Conservation (phyloP, 306 rosid species). For the Castanea mollissima region DNA sequence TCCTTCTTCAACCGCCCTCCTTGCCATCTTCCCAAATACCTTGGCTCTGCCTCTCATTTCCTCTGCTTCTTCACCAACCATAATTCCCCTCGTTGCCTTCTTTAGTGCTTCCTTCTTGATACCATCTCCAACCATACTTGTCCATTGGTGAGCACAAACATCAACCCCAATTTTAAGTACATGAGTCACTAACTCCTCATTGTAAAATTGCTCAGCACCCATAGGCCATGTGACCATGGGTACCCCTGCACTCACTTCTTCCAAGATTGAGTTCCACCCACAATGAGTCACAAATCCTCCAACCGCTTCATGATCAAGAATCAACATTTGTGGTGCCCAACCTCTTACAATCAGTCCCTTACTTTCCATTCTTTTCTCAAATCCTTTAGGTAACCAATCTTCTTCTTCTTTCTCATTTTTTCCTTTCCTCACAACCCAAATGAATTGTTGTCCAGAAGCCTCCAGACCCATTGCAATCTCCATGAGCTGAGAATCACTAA, state of each 20-base stretch:
- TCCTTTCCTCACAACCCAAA: conserved; percentile 36
- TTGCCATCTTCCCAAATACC: conserved; percentile 20
- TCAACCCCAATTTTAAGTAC: conserved; percentile 19
- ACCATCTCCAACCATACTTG: conserved; percentile 8
- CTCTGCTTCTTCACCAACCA: conserved; percentile 33
- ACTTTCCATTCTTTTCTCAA: no score
- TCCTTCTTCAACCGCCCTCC: conserved; percentile 13
- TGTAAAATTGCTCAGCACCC: conserved; percentile 33
- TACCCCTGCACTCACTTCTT: conserved; percentile 20
- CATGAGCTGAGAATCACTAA: conserved; percentile 18
- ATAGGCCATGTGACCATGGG: conserved; percentile 41
- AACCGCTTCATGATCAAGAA: conserved; percentile 22
- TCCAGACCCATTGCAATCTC: conserved; percentile 35
- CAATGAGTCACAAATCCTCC: conserved; percentile 48
- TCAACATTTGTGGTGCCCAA: background rate
- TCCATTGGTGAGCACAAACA: conserved; percentile 34
- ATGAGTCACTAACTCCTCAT: conserved; percentile 32
- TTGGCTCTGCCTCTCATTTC: conserved; percentile 35
- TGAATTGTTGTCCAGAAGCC: conserved; percentile 26
- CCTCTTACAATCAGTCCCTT: no score
- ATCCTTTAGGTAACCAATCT: no score
- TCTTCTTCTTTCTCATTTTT: no score
- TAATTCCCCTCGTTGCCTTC: conserved; percentile 24
- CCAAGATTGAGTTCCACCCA: conserved; percentile 34
- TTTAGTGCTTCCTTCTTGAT: conserved; percentile 24